Percentiles rank a stretch among this genome's conserved stretches.
phyloP scores from a whole-genome alignment of 352 stramenopile genomes.

The Pythium dissimile region DNA sequence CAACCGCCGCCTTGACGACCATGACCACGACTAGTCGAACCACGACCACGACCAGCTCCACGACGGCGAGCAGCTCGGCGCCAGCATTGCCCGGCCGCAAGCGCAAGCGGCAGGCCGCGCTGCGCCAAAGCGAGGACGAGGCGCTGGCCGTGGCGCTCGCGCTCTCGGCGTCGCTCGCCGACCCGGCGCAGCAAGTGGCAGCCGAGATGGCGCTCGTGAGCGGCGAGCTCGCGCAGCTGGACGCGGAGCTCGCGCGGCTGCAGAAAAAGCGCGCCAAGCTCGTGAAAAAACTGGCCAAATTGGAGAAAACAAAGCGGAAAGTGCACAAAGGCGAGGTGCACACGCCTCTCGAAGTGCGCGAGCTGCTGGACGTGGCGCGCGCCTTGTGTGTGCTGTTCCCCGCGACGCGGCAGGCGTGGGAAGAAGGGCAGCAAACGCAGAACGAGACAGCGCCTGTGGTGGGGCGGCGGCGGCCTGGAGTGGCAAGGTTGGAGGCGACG shows the following conservation, averaged over 20 bases:
- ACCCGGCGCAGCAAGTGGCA: slow-evolving; percentile 38
- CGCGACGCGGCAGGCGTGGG: background rate
- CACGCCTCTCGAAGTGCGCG: background rate
- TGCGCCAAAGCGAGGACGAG: slow-evolving; percentile 24
- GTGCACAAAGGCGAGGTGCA: slow-evolving; percentile 36
- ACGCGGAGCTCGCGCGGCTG: slow-evolving; percentile 44
- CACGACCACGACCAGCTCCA: too few species aligned
- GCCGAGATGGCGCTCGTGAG: slow-evolving; percentile 37
- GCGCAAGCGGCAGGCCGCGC: slow-evolving; percentile 13
- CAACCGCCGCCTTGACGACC: slow-evolving; percentile 3
- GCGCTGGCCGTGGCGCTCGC: slow-evolving; percentile 40
- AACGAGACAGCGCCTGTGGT: background rate
- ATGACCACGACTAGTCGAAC: background rate
- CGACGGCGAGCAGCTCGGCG: background rate
- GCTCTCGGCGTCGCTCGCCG: slow-evolving; percentile 32
- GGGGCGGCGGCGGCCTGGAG: background rate
- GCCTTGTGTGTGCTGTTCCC: slow-evolving; percentile 19
- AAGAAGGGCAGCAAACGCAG: background rate
- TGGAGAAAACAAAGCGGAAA: slow-evolving; percentile 49
- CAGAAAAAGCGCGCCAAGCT: slow-evolving; percentile 36
- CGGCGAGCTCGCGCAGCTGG: slow-evolving; percentile 44
- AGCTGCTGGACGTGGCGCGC: slow-evolving; percentile 4
- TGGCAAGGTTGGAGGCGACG: background rate
- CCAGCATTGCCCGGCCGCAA: slow-evolving; percentile 8
- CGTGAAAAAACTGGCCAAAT: slow-evolving; percentile 40